Base-by-base conservation (phyloP, 257 asterid species). In the Primulina eburnea region DNA sequence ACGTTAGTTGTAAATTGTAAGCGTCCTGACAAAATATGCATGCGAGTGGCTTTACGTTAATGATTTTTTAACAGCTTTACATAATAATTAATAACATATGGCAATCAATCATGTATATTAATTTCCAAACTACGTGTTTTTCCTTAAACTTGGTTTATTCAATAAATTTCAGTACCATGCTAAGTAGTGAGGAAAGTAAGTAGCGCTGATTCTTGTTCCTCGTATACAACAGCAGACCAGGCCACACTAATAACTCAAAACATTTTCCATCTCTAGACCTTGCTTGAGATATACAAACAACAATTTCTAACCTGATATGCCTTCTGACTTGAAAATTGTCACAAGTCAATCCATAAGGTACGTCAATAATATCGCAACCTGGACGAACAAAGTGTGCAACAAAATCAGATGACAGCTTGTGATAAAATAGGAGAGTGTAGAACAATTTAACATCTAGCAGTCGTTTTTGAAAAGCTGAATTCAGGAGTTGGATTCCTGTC, bases 401-500 rank as follows among this genome's bases (percentile, higher is more conserved):
- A 47, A 6, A 16, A 47, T 16, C 56, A 47, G 56, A 47, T 16
- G 56, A 37, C 43, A 37, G 43, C 43, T 37, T 2, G 2, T 20
- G 8, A 20, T 52, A 26, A 21, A 60, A 56, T n/a, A 72, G 16
- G 12, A 58, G 64, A 58, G 64, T 67, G 73, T 50, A 38, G 8
- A 34, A 65, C 38, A 64, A 73, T 57, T 53, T 7, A 66, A 35
- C 62, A 70, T 69, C 72, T 47, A 68, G 75, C 34, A 2, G 29
- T 5, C 60, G 59, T 68, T 35, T 64, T 76, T 73, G 70, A 78
- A 65, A 90, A 74, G 67, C 87, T 64, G 56, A 94, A 84, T 74
- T 92, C 89, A 4, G 92, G 88, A 53, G 87, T 50, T 34, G 16
- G 93, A 78, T 75, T 81, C 95, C 83, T 87, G 91, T 83, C 53